Evolutionary conservation across 202 grass and related monocot genomes (phyloP), one percentile per base, ranked within the genome.

Genomic region (Dendrocalamus latiflorus): DNA sequence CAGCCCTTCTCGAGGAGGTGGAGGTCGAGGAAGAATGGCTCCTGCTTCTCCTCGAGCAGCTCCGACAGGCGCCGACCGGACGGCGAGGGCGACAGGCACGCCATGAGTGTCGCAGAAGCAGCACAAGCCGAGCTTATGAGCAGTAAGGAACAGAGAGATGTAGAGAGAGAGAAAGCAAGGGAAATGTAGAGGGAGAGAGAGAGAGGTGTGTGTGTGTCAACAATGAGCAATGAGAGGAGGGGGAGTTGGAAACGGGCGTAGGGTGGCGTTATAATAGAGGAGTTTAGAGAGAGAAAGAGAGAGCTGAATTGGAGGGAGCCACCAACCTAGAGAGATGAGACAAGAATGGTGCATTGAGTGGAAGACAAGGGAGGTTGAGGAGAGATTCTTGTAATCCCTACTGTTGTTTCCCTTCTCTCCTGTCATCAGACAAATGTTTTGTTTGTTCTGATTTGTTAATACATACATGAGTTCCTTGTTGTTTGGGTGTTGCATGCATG

Each of bases 1-100:
- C 90, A 93, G 6, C 94, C 94, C 47, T 93, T 93, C 85, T 98
- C 95, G 2, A 93, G 70, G 6, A 98, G 92, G 81, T 95, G 94
- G 4, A 93, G 41, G 65, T 98, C 90, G 0, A 98, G 83, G 70
- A 50, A 75, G 86, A 98, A 98, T 0, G 95, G 95, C 69, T 98
- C 95, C 79, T 98, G 95, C 76, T 89, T 71, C 77, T 98, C 92
- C 65, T 98, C 79, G 20, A 98, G 89, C 38, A 98, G 81, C 85
- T 98, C 90, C 37, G 85, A 89, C 9, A 91, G 77, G 67, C 72
- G n/a, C n/a, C n/a, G n/a, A n/a, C n/a, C n/a, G n/a, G n/a, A 70
- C 63, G 86, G 79, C 94, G 91, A 91, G 57, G 39, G 6, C n/a
- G 72, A n/a, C n/a, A n/a, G n/a, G n/a, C n/a, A n/a, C n/a, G n/a